A percentile compares a stretch with the other conserved stretches of the same genome.
Evolutionary conservation across 1,139 yeast genomes (phyloP).

Genomic region (Petasospora rhodanensis): DNA sequence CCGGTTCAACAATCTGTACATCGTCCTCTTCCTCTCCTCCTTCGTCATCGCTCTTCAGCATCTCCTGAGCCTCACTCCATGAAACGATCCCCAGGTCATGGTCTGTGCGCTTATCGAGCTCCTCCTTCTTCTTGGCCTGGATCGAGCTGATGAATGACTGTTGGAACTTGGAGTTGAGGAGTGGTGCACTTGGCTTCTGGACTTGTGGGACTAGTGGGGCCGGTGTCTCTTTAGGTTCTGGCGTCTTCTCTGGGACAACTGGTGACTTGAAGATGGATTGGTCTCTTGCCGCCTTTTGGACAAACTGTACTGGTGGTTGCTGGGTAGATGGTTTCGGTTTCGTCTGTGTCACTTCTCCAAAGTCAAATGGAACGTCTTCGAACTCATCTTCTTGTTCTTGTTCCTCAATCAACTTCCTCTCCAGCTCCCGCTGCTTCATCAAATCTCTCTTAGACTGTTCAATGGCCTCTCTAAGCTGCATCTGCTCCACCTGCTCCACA

Average conservation of each 20-base stretch:
- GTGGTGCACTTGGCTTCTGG: background rate
- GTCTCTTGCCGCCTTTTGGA: too few relatives aligned
- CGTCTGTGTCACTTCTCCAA: too few relatives aligned
- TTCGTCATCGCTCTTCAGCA: slow-evolving; percentile 12
- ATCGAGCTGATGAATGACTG: slow-evolving; percentile 10
- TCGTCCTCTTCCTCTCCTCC: slow-evolving; percentile 6
- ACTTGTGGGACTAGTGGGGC: background rate
- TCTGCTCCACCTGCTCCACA: slow-evolving; percentile 26
- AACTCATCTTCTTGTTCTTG: slow-evolving; percentile 11
- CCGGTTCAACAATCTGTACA: slow-evolving; percentile 6
- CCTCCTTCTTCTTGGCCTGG: slow-evolving; percentile 7
- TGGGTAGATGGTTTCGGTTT: too few relatives aligned
- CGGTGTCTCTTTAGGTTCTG: background rate
- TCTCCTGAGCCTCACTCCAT: slow-evolving; percentile 21
- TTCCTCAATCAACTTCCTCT: slow-evolving; percentile 3
- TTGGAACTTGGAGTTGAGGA: slow-evolving; percentile 17
- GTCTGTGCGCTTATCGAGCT: slow-evolving; percentile 4
- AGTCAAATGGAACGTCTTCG: slow-evolving; percentile 18
- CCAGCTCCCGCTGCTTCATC: slow-evolving; percentile 18
- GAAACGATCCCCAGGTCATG: slow-evolving; percentile 18
- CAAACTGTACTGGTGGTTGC: too few relatives aligned
- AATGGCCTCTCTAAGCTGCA: slow-evolving; percentile 43
- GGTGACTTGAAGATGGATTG: too few relatives aligned
- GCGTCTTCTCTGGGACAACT: too few relatives aligned
- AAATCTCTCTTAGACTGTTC: slow-evolving; percentile 41